Conservation (phyloP, 1,284 basidiomycete genomes). For the Mycena citricolor region DNA sequence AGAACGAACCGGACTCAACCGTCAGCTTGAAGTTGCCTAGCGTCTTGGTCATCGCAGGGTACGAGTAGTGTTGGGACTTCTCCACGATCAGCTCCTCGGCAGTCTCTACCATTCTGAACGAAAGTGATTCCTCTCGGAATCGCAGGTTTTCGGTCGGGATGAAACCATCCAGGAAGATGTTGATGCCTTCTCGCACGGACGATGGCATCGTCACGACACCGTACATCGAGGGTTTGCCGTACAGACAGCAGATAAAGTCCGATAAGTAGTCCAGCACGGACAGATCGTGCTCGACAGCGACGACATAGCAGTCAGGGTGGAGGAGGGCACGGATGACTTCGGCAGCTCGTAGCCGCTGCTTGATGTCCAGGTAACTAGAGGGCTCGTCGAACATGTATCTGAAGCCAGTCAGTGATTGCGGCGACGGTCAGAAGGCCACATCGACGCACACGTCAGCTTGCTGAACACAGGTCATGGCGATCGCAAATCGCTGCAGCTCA, state of each 20-base stretch:
- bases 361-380: constrained; percentile 94
- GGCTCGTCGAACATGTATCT: constrained; percentile 98
- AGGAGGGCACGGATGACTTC: constrained; percentile 89
- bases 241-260: constrained; percentile 95
- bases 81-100: constrained; percentile 84
- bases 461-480: constrained; percentile 92
- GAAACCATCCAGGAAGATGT: constrained; percentile 97
- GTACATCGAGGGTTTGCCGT: constrained; percentile 95
- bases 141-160: constrained; percentile 98
- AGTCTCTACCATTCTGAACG: constrained; percentile 95
- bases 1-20: constrained; percentile 84
- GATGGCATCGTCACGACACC: constrained; percentile 98
- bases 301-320: constrained; percentile 81
- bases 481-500: constrained; percentile 95
- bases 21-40: constrained; percentile 92
- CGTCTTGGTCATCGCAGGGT: constrained; percentile 95
- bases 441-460: constrained; percentile 76
- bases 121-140: constrained; percentile 91
- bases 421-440: constrained; percentile 1
- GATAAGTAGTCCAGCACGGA: constrained; percentile 96
- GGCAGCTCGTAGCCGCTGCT: constrained; percentile 93
- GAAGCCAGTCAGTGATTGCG: constrained; percentile 16
- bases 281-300: constrained; percentile 97
- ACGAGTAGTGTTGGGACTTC: constrained; percentile 84
- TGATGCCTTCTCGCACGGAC: constrained; percentile 97